Evolutionary conservation across 495 filamentous ascomycete genomes (phyloP), one percentile per base, ranked within the genome.

Genomic region (Neurospora sublineolata): DNA sequence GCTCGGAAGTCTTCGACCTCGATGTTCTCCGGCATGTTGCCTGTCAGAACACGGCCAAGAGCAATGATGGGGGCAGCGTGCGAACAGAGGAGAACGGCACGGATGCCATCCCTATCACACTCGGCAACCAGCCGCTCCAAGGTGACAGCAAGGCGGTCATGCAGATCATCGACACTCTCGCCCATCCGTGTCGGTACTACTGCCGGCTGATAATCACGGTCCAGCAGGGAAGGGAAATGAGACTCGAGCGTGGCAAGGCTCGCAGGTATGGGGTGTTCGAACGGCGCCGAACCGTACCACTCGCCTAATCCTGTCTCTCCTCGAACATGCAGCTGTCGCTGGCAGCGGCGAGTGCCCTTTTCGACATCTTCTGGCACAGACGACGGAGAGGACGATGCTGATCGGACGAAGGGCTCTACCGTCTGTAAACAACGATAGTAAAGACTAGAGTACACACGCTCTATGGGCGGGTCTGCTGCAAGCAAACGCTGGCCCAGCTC

Each of bases 401-500:
- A 37, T 79, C 89, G 85, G 12, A 92, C 86, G 30, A 88, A 86
- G 0, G 94, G 94, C 42, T 82, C 82, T 52, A 97, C 86, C 0
- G 95, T 98, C 80, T 97, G 92, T 23, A 98, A 82, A 79, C 95
- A 99, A 70, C 95, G 88, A 80, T 97, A 98, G 77, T 94, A 97
- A 16, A 93, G 93, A 73, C 89, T 93, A 16, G 86, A 90, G 83
- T 97, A 97, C 75, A 97, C 82, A 69, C 88, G 85, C 33, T 94
- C 90, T 68, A 92, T 84, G 40, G 89, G 86, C 12, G 93, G 91
- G 30, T 89, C 78, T 5, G 90, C 77, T 4, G 79, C 78, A n/a
- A 79, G 58, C 33, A 97, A 81, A 64, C 93, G 85, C 4, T 80
- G 80, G 11, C 88, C 92, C 37, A 98, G 87, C 79, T 97, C 89